A percentile compares a stretch with the other conserved stretches of the same genome.
These are phyloP conservation scores for Apophysomyces variabilis DNA, from an alignment of 371 early-diverging fungal species.

Conservation along the genomic window DNA sequence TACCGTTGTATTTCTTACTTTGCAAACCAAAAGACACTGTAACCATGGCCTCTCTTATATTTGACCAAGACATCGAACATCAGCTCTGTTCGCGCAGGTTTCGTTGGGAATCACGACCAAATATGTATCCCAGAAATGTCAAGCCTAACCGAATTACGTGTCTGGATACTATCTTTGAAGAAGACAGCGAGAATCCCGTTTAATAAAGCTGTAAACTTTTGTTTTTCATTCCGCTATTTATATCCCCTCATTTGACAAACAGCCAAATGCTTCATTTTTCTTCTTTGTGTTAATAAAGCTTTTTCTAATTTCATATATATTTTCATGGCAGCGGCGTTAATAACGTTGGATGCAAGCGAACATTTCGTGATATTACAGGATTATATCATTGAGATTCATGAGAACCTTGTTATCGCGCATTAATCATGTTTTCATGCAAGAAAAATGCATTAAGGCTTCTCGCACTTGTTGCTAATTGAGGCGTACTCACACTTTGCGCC, in stretches of 20 bases:
- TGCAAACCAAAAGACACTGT: background rate
- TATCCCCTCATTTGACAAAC: background rate
- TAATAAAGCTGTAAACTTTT: background rate
- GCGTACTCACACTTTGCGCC: no score
- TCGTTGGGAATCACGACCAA: conserved; percentile 5
- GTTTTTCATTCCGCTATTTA: background rate
- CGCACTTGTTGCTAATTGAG: no score
- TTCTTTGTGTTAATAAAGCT: background rate
- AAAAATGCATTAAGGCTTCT: no score
- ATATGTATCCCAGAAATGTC: background rate
- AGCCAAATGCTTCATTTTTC: background rate
- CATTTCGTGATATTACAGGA: no score
- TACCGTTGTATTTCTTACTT: background rate
- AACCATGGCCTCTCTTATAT: background rate
- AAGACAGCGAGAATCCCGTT: background rate
- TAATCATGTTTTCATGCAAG: no score
- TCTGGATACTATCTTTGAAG: background rate
- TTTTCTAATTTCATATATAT: background rate
- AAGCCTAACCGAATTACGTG: background rate
- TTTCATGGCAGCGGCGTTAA: background rate
- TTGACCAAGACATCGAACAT: background rate
- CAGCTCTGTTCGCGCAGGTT: background rate
- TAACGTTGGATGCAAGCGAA: background rate
- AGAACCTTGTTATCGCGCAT: no score
- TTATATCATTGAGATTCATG: no score